Evolutionary conservation across 352 stramenopile genomes (phyloP).

Genomic region (Pythium periplocum): DNA sequence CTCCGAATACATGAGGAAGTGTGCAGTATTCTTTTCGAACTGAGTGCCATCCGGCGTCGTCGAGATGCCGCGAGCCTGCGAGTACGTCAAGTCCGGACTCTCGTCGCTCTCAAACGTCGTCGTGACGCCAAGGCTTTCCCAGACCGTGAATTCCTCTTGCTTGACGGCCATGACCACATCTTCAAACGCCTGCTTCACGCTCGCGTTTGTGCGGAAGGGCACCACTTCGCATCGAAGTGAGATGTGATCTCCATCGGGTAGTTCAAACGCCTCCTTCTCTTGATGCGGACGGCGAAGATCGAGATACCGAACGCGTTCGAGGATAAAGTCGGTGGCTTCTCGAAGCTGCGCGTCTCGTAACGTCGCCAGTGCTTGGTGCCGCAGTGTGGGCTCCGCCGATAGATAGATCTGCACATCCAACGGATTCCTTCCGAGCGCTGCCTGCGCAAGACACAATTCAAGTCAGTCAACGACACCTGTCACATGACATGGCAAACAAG

Average conservation of each 20-base stretch:
- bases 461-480: neutral
- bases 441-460: neutral
- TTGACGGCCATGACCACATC: slow-evolving; percentile 26
- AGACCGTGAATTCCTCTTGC: slow-evolving; percentile 47
- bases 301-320: slow-evolving; percentile 21
- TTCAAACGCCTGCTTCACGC: slow-evolving; percentile 32
- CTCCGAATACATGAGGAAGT: neutral
- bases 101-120: slow-evolving; percentile 36
- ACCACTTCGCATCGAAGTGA: slow-evolving; percentile 26
- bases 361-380: slow-evolving; percentile 19
- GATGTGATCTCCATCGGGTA: slow-evolving; percentile 26
- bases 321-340: slow-evolving; percentile 21
- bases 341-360: slow-evolving; percentile 18
- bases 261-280: slow-evolving; percentile 32
- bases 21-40: slow-evolving; percentile 4
- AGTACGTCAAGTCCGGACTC: neutral
- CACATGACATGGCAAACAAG: neutral
- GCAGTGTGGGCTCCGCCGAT: slow-evolving; percentile 14
- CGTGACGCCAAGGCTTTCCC: slow-evolving; percentile 34
- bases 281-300: slow-evolving; percentile 24
- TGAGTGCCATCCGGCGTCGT: neutral
- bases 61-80: neutral
- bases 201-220: slow-evolving; percentile 22
- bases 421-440: slow-evolving; percentile 25
- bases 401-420: slow-evolving; percentile 35